Base-by-base conservation (phyloP, 2,329 filamentous ascomycete species). In the Chrysoporthe deuterocubensis region DNA sequence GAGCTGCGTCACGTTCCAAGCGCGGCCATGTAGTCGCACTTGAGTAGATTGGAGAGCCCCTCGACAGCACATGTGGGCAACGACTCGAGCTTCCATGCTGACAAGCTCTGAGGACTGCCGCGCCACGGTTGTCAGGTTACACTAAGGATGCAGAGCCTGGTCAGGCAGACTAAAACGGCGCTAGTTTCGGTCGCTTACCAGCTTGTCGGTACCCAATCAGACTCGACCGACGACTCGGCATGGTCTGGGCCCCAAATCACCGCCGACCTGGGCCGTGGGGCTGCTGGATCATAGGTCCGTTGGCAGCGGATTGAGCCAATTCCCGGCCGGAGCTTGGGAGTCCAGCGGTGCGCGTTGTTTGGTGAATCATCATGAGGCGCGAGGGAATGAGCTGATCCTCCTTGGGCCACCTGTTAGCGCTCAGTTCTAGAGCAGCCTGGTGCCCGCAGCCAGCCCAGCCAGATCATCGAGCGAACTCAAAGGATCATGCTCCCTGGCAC, bases 161-260 rank as follows among this genome's bases (percentile, higher is more conserved):
- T n/a, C 66, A 59, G 63, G 50, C 56, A 62, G 57, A 42, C 56
- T 32, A 61, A 42, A 67, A 50, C 44, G 50, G 34, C 68, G 65
- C 68, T 69, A 67, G 26, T 67, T 56, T 67, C 56, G 61, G 57
- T 58, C 64, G 52, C 42, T 66, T 57, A 64, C 57, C 68, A 52
- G 46, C 43, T 34, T 48, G 66, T 63, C 56, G 68, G 68, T 70
- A 70, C 54, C 66, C 59, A 62, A 61, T 56, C 66, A 57, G 48
- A 43, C 40, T 32, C 26, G 48, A 42, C 58, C 26, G n/a, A 16
- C 42, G n/a, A n/a, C 48, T 54, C 14, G 42, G 56, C 58, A 48
- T 14, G 42, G 18, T n/a, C 54, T 64, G 52, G 57, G 57, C 57
- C 26, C 60, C 44, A 48, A 61, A 16, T 26, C 52, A 48, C 48